Percentiles rank a stretch among this genome's conserved stretches.
phyloP scores from a whole-genome alignment of 352 stramenopile genomes.

The Phytophthora palmivora region DNA sequence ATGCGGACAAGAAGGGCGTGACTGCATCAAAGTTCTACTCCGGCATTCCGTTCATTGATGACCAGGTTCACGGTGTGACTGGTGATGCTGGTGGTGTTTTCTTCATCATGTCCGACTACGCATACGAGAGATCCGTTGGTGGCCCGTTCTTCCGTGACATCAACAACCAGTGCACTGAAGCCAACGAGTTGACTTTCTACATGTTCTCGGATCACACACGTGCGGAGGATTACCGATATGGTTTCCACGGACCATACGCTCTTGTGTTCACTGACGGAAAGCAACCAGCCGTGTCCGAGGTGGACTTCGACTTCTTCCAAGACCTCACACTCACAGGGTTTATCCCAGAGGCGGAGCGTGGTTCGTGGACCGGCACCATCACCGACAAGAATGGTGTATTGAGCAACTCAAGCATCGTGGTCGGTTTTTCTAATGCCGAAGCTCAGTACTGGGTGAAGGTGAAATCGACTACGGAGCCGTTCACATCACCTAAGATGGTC shows the following conservation, averaged over 20 bases:
- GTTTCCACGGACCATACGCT: slow-evolving; percentile 62
- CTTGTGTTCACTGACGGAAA: slow-evolving; percentile 54
- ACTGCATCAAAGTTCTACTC: slow-evolving; percentile 58
- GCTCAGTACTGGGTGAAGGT: slow-evolving; percentile 63
- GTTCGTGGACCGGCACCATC: slow-evolving; percentile 43
- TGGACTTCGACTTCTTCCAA: slow-evolving; percentile 63
- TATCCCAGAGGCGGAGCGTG: slow-evolving; percentile 39
- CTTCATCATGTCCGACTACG: slow-evolving; percentile 56
- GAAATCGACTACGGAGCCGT: slow-evolving; percentile 19
- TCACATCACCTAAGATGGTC: slow-evolving; percentile 57
- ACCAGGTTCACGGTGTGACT: slow-evolving; percentile 52
- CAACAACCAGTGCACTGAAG: slow-evolving; percentile 61
- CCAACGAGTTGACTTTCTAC: slow-evolving; percentile 64
- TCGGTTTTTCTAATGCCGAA: slow-evolving; percentile 47
- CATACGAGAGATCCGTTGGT: slow-evolving; percentile 55
- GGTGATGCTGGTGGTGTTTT: slow-evolving; percentile 49
- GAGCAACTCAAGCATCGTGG: slow-evolving; percentile 34
- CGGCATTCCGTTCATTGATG: slow-evolving; percentile 47
- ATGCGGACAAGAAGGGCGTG: slow-evolving; percentile 36
- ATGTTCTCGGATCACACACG: slow-evolving; percentile 72
- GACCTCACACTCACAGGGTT: slow-evolving; percentile 49
- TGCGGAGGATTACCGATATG: slow-evolving; percentile 57
- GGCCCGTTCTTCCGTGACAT: slow-evolving; percentile 66
- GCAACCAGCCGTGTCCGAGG: slow-evolving; percentile 26
- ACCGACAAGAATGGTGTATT: slow-evolving; percentile 39